Conservation (phyloP, 768 basidiomycete genomes). For the Trametes elegans region DNA sequence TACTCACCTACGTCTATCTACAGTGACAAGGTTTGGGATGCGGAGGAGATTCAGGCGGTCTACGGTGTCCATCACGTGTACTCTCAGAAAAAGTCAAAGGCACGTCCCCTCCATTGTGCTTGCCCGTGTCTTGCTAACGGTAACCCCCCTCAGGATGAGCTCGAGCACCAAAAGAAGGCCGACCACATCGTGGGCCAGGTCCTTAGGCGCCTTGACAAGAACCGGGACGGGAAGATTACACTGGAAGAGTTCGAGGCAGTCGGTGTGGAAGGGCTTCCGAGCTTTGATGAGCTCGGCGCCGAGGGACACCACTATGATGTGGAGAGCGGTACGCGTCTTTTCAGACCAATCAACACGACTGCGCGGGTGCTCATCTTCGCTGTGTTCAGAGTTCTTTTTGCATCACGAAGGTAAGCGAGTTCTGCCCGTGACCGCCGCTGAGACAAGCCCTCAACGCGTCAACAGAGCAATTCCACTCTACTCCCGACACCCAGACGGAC, state of each 20-base stretch:
- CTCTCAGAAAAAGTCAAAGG: conserved; percentile 79
- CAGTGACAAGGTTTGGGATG: conserved; percentile 53
- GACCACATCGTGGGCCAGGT: conserved; percentile 72
- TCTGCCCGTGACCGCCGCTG: not conserved
- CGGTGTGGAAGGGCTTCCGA: conserved; percentile 76
- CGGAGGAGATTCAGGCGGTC: conserved; percentile 89
- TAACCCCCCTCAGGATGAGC: conserved; percentile 53
- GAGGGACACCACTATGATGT: conserved; percentile 94
- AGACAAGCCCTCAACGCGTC: not conserved
- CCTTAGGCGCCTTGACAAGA: conserved; percentile 67
- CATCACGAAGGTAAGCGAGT: conserved; percentile 90
- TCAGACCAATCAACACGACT: too few species aligned
- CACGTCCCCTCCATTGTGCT: conserved; percentile 17
- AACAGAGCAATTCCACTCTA: conserved; percentile 87
- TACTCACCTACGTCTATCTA: not conserved
- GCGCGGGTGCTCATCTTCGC: not conserved
- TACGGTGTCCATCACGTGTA: conserved; percentile 95
- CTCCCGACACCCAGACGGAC: conserved; percentile 96
- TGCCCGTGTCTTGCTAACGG: not conserved
- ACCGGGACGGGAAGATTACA: conserved; percentile 68
- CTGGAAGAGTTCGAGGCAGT: conserved; percentile 69
- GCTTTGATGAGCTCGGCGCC: conserved; percentile 79
- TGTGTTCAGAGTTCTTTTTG: conserved; percentile 78
- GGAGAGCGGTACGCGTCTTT: conserved; percentile 67
- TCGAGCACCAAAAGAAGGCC: conserved; percentile 80